Conservation (phyloP, 371 early-diverging fungal species). For the Mortierella sp. region DNA sequence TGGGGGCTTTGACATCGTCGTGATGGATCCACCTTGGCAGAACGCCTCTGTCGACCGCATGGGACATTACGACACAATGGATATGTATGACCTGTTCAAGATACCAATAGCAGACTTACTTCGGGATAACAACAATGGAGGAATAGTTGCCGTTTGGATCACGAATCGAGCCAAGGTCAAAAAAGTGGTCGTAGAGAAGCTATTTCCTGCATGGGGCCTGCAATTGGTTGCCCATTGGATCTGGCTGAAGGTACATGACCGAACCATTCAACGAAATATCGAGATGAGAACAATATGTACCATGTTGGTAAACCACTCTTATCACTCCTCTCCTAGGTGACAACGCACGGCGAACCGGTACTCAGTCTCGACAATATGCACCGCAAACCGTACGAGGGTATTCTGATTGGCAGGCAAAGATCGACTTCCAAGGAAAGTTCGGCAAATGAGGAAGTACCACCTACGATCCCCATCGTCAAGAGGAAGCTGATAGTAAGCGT, state of each 20-base stretch:
- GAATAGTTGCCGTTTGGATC: constrained; percentile 77
- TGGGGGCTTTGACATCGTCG: constrained; percentile 67
- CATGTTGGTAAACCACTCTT: background rate
- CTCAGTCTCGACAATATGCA: constrained; percentile 64
- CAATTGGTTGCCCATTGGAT: constrained; percentile 67
- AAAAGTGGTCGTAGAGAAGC: constrained; percentile 68
- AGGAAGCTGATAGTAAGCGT: constrained; percentile 61
- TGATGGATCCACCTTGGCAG: constrained; percentile 86
- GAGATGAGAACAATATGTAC: background rate
- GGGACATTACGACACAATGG: constrained; percentile 66
- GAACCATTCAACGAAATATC: background rate
- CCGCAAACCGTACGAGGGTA: constrained; percentile 75
- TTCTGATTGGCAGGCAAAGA: constrained; percentile 63
- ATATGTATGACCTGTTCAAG: constrained; percentile 73
- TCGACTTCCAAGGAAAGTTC: background rate
- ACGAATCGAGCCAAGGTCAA: constrained; percentile 76
- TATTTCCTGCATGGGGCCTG: constrained; percentile 75
- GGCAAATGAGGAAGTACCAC: background rate
- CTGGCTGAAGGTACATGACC: constrained; percentile 70
- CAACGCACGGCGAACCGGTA: constrained; percentile 62
- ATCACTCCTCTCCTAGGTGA: constrained; percentile 39
- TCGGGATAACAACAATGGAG: constrained; percentile 1
- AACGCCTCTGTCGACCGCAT: constrained; percentile 72
- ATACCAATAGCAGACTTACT: constrained; percentile 66
- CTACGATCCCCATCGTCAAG: background rate